Evolutionary conservation across 441 rosid species (phyloP).

Genomic region (Omphalea diandra): DNA sequence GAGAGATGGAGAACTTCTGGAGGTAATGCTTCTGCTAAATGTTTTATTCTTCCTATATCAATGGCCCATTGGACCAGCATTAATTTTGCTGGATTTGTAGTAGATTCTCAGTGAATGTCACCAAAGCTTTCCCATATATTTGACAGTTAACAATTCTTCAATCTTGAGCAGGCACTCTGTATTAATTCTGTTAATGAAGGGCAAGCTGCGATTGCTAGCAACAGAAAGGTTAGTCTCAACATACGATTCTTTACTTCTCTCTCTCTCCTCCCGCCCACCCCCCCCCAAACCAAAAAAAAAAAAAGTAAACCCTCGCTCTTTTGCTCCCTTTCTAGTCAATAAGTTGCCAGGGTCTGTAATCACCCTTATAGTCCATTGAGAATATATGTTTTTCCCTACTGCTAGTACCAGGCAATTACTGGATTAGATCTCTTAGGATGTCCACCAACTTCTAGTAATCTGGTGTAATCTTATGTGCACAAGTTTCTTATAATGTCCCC

Average conservation of each 20-base stretch:
- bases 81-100: background rate
- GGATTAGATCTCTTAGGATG: background rate
- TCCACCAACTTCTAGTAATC: background rate
- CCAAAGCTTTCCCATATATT: slow-evolving; percentile 14
- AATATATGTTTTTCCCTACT: background rate
- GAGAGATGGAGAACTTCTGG: slow-evolving; percentile 90
- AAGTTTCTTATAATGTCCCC: background rate
- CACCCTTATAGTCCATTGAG: background rate
- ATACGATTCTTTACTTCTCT: slow-evolving; percentile 18
- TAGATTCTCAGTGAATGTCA: slow-evolving; percentile 15
- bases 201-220: slow-evolving; percentile 88
- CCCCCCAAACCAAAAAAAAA: no score
- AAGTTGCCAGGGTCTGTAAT: background rate
- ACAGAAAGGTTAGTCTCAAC: slow-evolving; percentile 70
- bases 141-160: slow-evolving; percentile 22
- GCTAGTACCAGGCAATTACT: background rate
- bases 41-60: slow-evolving; percentile 20
- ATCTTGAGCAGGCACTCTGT: slow-evolving; percentile 76
- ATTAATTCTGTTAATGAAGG: slow-evolving; percentile 63
- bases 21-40: slow-evolving; percentile 46
- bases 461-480: background rate
- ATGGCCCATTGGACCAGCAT: background rate
- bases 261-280: background rate
- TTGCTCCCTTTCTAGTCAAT: background rate
- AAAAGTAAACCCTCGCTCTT: background rate